Conservation (phyloP, 148 eudicot genomes). For the Arbutus unedo region DNA sequence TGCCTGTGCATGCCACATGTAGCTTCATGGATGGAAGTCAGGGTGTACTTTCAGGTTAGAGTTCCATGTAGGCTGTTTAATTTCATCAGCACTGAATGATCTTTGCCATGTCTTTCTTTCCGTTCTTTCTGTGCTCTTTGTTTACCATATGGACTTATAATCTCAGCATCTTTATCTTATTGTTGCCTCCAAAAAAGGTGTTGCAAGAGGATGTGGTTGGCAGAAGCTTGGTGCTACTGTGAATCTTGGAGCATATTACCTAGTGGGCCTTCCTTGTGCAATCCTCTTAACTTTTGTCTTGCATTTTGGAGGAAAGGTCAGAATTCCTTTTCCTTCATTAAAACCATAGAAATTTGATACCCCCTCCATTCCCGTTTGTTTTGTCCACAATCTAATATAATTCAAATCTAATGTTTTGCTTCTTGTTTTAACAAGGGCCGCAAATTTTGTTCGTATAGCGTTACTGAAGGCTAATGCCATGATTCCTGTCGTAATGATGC, state of each 20-base stretch:
- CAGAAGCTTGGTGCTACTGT: constrained; percentile 22
- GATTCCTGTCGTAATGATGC: not conserved
- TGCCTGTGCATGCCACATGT: constrained; percentile 57
- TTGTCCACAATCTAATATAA: not conserved
- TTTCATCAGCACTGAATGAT: too few species aligned
- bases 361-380: too few species aligned
- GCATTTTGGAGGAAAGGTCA: not conserved
- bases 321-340: too few species aligned
- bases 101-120: too few species aligned
- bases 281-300: not conserved
- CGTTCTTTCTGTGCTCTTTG: not conserved
- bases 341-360: too few species aligned
- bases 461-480: too few species aligned
- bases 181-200: not conserved
- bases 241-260: constrained; percentile 25
- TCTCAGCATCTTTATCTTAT: not conserved
- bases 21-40: constrained; percentile 62
- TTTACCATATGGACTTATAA: not conserved
- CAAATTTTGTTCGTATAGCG: not conserved
- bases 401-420: not conserved
- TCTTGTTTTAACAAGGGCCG: not conserved
- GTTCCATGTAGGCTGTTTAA: too few species aligned
- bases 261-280: constrained; percentile 26
- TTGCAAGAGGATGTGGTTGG: constrained; percentile 30
- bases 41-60: constrained; percentile 72